These are phyloP conservation scores for Saturnispora silvae DNA, from an alignment of 805 yeast genomes.

Conservation along the genomic window DNA sequence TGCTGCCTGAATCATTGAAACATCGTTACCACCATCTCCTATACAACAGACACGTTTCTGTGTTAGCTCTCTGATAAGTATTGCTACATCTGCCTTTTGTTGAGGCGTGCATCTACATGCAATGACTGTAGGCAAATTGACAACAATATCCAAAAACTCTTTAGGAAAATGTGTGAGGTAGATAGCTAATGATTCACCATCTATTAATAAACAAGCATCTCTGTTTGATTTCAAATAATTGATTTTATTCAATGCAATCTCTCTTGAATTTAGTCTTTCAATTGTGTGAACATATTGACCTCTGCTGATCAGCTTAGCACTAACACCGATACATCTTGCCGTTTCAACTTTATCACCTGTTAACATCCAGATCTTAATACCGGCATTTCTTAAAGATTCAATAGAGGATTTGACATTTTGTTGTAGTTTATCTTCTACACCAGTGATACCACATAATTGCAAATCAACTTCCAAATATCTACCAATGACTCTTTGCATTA, in stretches of 20 bases:
- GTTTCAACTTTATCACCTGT: conserved; percentile 99
- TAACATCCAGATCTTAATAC: conserved; percentile 96
- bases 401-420: conserved; percentile 84
- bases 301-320: conserved; percentile 82
- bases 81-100: conserved; percentile 93
- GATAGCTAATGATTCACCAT: conserved; percentile 80
- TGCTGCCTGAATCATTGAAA: conserved; percentile 96
- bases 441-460: conserved; percentile 85
- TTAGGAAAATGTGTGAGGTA: conserved; percentile 51
- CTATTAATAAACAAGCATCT: conserved; percentile 74
- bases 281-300: conserved; percentile 90
- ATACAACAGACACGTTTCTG: conserved; percentile 92
- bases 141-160: conserved; percentile 71
- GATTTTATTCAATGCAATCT: conserved; percentile 60
- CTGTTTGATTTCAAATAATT: conserved; percentile 57
- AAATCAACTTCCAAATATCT: conserved; percentile 71
- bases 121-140: conserved; percentile 82
- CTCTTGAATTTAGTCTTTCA: conserved; percentile 41
- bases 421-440: conserved; percentile 94
- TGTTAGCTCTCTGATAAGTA: conserved; percentile 64
- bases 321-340: conserved; percentile 94
- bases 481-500: conserved; percentile 57
- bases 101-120: conserved; percentile 99
- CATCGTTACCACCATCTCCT: conserved; percentile 99
- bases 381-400: conserved; percentile 90